Base-by-base conservation (phyloP, 306 rosid species). In the Alnus rubra region DNA sequence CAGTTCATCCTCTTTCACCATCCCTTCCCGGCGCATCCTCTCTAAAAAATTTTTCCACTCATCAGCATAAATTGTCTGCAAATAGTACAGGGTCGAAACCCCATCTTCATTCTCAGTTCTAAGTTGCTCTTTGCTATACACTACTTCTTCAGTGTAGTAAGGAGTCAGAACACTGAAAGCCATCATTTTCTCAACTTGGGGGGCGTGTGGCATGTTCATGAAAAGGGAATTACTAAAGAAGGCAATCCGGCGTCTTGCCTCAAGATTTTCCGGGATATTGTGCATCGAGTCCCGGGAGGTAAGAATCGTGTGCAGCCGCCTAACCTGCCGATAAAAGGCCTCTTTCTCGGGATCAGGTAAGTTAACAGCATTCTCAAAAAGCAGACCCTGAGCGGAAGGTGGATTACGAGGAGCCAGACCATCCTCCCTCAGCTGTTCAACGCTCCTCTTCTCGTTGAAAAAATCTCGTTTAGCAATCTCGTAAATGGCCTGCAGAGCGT, bases 181-280 rank as follows among this genome's bases (percentile, higher is more conserved):
- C 94, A 95, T 85, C 98, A 95, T 95, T 81, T 95, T 95, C 97
- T 93, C 98, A 79, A 93, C 99, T 79, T 88, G 98, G 68, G 99
- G 99, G 18, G 99, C 98, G 78, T 87, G 99, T 75, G 98, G 99
- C 86, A 95, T 90, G 85, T 84, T 88, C 99, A 95, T 95, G 80
- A 95, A 95, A 71, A 95, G 89, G 39, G 99, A 95, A 87, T 93
- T 95, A 74, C 98, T 95, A 77, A 95, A 95, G 83, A 95, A 95
- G 69, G 98, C 90, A 84, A 95, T 92, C 76, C 99, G 88, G 58
- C 97, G 91, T 77, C 98, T 93, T 39, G 99, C 99, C 90, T 95
- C 99, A 69, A 95, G 90, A 88, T 95, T 95, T 71, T 88, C 84
- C 13, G 99, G 99, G 81, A 90, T 88, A 78, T 90, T 87, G 72